These are phyloP conservation scores for Tephrocybe sp. DNA, from an alignment of 768 basidiomycete genomes.

Conservation along the genomic window DNA sequence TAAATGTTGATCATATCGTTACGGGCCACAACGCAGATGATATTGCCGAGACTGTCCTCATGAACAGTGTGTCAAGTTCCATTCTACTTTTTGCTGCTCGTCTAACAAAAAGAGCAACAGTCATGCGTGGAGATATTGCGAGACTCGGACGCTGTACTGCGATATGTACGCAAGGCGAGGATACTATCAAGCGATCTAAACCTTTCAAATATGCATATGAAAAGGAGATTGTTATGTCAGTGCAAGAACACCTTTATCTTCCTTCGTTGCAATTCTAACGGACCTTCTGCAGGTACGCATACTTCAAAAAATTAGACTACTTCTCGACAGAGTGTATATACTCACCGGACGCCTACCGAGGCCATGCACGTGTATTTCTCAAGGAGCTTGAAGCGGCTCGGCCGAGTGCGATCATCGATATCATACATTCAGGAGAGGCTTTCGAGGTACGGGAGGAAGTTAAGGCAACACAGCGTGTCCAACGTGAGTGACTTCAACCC, in stretches of 20 bases:
- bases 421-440: slow-evolving; percentile 94
- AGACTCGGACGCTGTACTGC: slow-evolving; percentile 90
- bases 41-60: slow-evolving; percentile 96
- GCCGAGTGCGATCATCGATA: slow-evolving; percentile 95
- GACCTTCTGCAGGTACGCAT: slow-evolving; percentile 77
- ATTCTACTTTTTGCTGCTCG: background rate
- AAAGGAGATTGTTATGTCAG: slow-evolving; percentile 98
- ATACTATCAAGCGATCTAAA: slow-evolving; percentile 94
- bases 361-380: slow-evolving; percentile 90
- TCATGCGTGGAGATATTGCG: slow-evolving; percentile 97
- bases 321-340: slow-evolving; percentile 99
- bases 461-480: slow-evolving; percentile 77
- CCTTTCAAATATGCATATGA: slow-evolving; percentile 99
- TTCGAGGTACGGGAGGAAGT: slow-evolving; percentile 85
- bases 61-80: slow-evolving; percentile 80
- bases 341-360: slow-evolving; percentile 97
- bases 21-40: slow-evolving; percentile 99
- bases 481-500: slow-evolving; percentile 57
- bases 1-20: slow-evolving; percentile 94
- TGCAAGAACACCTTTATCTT: slow-evolving; percentile 7
- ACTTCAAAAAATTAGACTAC: slow-evolving; percentile 98
- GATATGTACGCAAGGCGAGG: slow-evolving; percentile 94
- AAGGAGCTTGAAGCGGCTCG: slow-evolving; percentile 95
- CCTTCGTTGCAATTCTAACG: background rate
- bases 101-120: slow-evolving; percentile 42